Conservation (phyloP, 208 protist genomes). For the Trypanosoma avium region DNA sequence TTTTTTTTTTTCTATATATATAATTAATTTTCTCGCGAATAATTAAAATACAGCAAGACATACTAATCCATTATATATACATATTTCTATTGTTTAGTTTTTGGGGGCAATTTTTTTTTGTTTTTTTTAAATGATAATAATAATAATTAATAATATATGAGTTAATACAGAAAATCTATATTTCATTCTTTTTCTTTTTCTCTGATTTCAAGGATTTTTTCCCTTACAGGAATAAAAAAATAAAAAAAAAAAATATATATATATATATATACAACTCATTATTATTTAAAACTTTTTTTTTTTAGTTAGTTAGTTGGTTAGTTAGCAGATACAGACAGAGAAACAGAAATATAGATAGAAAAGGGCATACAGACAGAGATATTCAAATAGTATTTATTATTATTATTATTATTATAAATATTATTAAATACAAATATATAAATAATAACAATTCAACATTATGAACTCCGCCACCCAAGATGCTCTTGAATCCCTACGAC, state of each 20-base stretch:
- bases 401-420: slow-evolving; percentile 21
- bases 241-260: neutral
- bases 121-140: no score
- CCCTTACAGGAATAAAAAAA: no score
- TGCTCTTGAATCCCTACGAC: slow-evolving; percentile 54
- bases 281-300: neutral
- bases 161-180: no score
- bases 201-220: no score
- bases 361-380: neutral
- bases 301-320: slow-evolving; percentile 1
- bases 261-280: no score
- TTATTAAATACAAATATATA: neutral
- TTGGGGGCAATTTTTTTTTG: no score
- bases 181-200: no score
- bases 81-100: no score
- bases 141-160: no score
- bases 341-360: neutral
- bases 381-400: neutral
- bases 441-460: neutral
- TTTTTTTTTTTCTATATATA: slow-evolving; percentile 7
- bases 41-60: neutral
- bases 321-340: neutral
- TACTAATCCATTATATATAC: no score
- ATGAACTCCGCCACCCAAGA: slow-evolving; percentile 54
- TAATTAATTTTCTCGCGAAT: neutral